Conservation (phyloP, 768 basidiomycete species). For the Pleurotus giganteus region DNA sequence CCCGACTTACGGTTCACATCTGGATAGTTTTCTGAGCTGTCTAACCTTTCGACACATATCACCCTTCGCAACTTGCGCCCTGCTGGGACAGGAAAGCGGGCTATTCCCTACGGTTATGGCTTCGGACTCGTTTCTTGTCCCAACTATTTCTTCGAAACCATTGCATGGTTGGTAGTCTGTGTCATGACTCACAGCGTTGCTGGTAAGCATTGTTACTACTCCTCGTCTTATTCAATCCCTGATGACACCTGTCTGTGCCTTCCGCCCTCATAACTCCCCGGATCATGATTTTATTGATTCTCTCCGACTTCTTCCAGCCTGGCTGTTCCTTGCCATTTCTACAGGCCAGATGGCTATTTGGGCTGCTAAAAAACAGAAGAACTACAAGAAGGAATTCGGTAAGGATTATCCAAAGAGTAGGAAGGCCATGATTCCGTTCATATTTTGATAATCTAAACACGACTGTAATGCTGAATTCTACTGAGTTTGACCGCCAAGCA, state of each 20-base stretch:
- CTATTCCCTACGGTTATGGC: slow-evolving; percentile 91
- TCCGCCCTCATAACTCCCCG: background rate
- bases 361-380: slow-evolving; percentile 88
- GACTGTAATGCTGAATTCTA: too few species aligned
- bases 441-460: slow-evolving; percentile 50
- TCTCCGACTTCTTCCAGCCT: slow-evolving; percentile 35
- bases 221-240: slow-evolving; percentile 2
- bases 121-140: slow-evolving; percentile 86
- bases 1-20: slow-evolving; percentile 1
- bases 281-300: background rate
- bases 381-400: slow-evolving; percentile 93
- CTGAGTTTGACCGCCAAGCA: too few species aligned
- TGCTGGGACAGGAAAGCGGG: slow-evolving; percentile 69
- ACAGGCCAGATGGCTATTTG: slow-evolving; percentile 74
- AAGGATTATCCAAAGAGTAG: slow-evolving; percentile 72
- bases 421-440: slow-evolving; percentile 79
- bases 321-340: slow-evolving; percentile 62
- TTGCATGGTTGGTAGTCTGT: slow-evolving; percentile 71
- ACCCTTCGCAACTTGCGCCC: slow-evolving; percentile 85
- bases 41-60: slow-evolving; percentile 82
- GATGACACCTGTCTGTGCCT: background rate
- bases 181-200: slow-evolving; percentile 76
- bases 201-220: slow-evolving; percentile 46
- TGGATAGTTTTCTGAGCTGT: slow-evolving; percentile 76
- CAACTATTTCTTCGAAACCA: slow-evolving; percentile 90